A percentile compares a stretch with the other conserved stretches of the same genome.
phyloP scores from a whole-genome alignment of 805 yeast genomes.

The Suhomyces emberorum region DNA sequence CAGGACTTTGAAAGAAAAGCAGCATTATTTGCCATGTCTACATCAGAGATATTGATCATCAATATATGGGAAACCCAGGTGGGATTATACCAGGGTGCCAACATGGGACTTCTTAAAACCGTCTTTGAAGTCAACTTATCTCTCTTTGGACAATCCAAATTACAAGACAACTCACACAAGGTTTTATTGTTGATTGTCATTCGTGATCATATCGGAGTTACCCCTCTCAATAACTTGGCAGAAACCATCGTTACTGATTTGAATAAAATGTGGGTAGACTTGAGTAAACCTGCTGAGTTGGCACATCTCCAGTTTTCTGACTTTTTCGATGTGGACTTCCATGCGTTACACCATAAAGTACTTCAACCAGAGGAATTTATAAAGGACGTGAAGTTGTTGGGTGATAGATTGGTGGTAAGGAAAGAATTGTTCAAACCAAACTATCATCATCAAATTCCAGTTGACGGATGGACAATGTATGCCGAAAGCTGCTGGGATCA shows the following conservation, averaged over 20 bases:
- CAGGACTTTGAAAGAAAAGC: constrained; percentile 97
- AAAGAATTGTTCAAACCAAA: constrained; percentile 56
- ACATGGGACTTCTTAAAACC: constrained; percentile 91
- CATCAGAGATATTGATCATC: constrained; percentile 84
- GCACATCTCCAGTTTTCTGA: constrained; percentile 57
- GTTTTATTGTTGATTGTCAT: constrained; percentile 80
- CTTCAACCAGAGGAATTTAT: constrained; percentile 72
- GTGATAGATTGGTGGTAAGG: constrained; percentile 52
- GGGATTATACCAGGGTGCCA: constrained; percentile 96
- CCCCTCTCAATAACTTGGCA: constrained; percentile 72
- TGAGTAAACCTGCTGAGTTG: constrained; percentile 70
- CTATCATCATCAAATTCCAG: constrained; percentile 83
- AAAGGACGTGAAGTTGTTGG: constrained; percentile 57
- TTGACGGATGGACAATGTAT: constrained; percentile 95
- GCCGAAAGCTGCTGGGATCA: constrained; percentile 92
- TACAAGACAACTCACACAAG: constrained; percentile 44
- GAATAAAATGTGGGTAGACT: constrained; percentile 69
- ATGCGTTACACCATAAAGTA: constrained; percentile 79
- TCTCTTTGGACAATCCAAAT: constrained; percentile 63
- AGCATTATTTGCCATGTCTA: constrained; percentile 89
- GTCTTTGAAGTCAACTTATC: constrained; percentile 94
- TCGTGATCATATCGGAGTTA: constrained; percentile 85
- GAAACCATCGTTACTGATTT: constrained; percentile 70
- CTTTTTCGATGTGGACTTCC: constrained; percentile 82
- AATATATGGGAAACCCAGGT: constrained; percentile 98